phyloP scores from a whole-genome alignment of 2,329 filamentous ascomycete genomes.

The Periglandula ipomoeae region DNA sequence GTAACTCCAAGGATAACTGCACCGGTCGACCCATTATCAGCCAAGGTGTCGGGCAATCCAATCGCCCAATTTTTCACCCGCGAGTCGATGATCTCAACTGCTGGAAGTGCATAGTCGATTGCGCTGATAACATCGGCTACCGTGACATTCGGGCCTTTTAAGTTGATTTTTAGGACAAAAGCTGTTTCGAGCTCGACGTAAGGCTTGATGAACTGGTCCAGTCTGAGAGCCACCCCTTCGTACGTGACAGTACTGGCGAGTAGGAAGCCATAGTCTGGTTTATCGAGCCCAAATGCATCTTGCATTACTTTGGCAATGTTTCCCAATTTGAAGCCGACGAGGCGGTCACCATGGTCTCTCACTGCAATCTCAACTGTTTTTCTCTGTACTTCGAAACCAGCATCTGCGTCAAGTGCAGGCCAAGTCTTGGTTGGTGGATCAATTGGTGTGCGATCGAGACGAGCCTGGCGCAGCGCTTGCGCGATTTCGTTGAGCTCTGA shows the following conservation, averaged over 20 bases:
- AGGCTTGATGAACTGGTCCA: neutral
- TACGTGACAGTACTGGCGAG: neutral
- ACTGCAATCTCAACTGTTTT: neutral
- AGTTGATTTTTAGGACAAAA: neutral
- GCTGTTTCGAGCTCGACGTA: neutral
- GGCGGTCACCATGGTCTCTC: neutral
- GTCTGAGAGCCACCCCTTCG: neutral
- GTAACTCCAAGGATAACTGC: neutral
- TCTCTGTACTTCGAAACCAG: neutral
- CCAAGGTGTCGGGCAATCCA: neutral
- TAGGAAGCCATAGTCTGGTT: neutral
- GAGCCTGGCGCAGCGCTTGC: neutral
- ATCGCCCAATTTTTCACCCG: neutral
- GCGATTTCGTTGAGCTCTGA: neutral
- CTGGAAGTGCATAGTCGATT: neutral
- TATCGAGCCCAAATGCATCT: neutral
- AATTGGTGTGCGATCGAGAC: neutral
- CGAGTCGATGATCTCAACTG: neutral
- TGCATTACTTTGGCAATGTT: neutral
- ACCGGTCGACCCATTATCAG: neutral
- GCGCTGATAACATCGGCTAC: neutral
- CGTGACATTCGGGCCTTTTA: neutral
- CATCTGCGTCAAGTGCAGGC: neutral
- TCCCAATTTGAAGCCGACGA: neutral
- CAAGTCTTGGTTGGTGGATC: neutral